A percentile compares a stretch with the other conserved stretches of the same genome.
Evolutionary conservation across 2,329 filamentous ascomycete genomes (phyloP).

Genomic region (Phyllosticta paracitricarpa): DNA sequence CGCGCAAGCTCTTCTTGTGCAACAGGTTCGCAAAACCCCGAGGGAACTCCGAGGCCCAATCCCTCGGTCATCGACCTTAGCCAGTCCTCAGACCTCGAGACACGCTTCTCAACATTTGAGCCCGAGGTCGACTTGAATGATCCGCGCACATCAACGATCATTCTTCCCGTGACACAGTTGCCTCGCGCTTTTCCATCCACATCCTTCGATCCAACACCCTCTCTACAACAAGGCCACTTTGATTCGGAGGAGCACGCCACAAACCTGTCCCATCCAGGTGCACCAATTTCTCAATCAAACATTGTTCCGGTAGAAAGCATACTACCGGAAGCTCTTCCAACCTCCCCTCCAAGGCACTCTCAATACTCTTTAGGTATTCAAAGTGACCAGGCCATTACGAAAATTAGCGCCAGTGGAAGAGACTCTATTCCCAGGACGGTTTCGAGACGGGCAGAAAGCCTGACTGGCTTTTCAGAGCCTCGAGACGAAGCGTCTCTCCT

Average conservation of each 20-base stretch:
- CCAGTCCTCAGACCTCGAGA: background rate
- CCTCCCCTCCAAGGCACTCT: background rate
- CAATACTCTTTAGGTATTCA: too few relatives aligned
- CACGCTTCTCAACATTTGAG: background rate
- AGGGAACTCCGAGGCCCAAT: background rate
- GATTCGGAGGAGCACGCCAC: background rate
- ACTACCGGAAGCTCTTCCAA: background rate
- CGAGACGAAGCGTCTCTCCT: too few relatives aligned
- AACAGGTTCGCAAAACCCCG: background rate
- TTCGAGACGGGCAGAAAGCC: too few relatives aligned
- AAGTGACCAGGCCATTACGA: too few relatives aligned
- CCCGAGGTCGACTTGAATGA: background rate
- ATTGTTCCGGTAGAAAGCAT: background rate
- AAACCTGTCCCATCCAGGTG: background rate
- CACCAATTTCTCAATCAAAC: background rate
- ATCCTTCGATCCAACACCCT: background rate
- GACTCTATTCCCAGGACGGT: too few relatives aligned
- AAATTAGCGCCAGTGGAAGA: too few relatives aligned
- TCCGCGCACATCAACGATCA: background rate
- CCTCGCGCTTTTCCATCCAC: background rate
- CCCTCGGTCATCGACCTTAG: background rate
- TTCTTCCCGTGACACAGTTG: background rate
- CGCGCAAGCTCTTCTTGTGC: background rate
- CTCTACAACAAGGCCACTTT: background rate
- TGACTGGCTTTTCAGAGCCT: too few relatives aligned